These are phyloP conservation scores for Tillandsia fasciculata DNA, from an alignment of 176 grass and related monocot species.

Conservation along the genomic window DNA sequence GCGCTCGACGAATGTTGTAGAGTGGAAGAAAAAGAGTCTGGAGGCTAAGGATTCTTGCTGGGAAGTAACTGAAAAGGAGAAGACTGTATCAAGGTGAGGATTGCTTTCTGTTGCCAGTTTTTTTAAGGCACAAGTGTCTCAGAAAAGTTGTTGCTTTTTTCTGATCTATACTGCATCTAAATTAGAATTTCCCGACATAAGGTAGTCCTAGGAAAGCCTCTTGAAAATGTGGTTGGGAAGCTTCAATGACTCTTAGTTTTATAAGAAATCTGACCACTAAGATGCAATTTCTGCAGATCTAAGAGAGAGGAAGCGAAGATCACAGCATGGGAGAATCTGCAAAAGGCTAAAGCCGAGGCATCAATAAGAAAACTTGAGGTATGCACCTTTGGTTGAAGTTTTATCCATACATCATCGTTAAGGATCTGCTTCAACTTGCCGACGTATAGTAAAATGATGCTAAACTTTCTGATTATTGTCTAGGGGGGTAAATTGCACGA, in stretches of 20 bases:
- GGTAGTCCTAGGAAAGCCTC: too few species aligned
- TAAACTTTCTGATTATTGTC: background rate
- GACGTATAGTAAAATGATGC: background rate
- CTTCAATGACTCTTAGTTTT: background rate
- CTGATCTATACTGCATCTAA: slow-evolving; percentile 7
- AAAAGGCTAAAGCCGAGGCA: slow-evolving; percentile 80
- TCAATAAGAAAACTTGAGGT: slow-evolving; percentile 89
- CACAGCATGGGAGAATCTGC: slow-evolving; percentile 86
- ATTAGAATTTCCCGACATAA: background rate
- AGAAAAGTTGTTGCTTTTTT: background rate
- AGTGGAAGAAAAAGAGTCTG: slow-evolving; percentile 66
- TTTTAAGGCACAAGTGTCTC: too few species aligned
- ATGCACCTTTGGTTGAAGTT: slow-evolving; percentile 10
- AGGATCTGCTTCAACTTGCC: background rate
- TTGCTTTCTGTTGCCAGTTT: slow-evolving; percentile 5
- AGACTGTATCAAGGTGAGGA: slow-evolving; percentile 63
- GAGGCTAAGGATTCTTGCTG: slow-evolving; percentile 48
- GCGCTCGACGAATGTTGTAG: slow-evolving; percentile 51
- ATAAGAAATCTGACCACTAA: slow-evolving; percentile 13
- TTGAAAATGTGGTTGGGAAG: too few species aligned
- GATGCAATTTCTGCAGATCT: slow-evolving; percentile 39
- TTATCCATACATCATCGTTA: background rate
- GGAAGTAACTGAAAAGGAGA: slow-evolving; percentile 44
- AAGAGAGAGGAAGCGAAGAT: slow-evolving; percentile 76
- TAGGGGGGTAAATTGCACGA: too few species aligned